Evolutionary conservation across 2,329 filamentous ascomycete genomes (phyloP).

Genomic region (Colletotrichum cereale): DNA sequence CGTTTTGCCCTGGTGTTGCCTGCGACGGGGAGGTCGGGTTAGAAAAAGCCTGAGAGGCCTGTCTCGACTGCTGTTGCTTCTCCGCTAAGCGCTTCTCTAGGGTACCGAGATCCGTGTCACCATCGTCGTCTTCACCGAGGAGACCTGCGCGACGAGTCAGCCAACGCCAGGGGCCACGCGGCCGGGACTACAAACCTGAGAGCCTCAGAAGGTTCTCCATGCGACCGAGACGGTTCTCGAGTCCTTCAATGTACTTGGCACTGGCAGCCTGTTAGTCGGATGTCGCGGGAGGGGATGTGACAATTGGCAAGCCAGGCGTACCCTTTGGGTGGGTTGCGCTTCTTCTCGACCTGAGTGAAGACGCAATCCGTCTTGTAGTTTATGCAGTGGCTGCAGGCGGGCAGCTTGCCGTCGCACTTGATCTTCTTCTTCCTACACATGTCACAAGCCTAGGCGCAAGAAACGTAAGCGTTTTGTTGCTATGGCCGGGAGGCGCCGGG

Average conservation of each 20-base stretch:
- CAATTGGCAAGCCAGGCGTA: slow-evolving; percentile 57
- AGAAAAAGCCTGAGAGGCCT: slow-evolving; percentile 62
- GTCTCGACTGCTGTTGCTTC: slow-evolving; percentile 65
- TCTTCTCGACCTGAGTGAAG: slow-evolving; percentile 99
- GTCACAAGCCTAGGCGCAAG: slow-evolving; percentile 80
- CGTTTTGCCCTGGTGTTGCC: slow-evolving; percentile 58
- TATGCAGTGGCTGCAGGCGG: slow-evolving; percentile 93
- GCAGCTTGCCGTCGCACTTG: slow-evolving; percentile 97
- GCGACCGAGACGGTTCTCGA: slow-evolving; percentile 93
- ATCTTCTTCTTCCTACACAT: slow-evolving; percentile 98
- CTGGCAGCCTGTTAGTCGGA: slow-evolving; percentile 56
- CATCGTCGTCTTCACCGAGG: slow-evolving; percentile 86
- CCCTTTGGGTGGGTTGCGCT: slow-evolving; percentile 97
- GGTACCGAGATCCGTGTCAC: slow-evolving; percentile 87
- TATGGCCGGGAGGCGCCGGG: neutral
- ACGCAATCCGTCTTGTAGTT: slow-evolving; percentile 99
- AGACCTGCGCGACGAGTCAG: slow-evolving; percentile 66
- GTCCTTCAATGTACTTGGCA: slow-evolving; percentile 96
- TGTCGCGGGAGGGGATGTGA: neutral
- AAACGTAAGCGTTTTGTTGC: slow-evolving; percentile 1
- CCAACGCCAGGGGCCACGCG: neutral
- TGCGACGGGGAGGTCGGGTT: slow-evolving; percentile 66
- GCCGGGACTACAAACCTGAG: slow-evolving; percentile 66
- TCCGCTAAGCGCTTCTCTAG: slow-evolving; percentile 82
- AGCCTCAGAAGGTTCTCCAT: slow-evolving; percentile 94